Conservation (phyloP, 1,284 basidiomycete genomes). For the Pyrrhoderma noxium region DNA sequence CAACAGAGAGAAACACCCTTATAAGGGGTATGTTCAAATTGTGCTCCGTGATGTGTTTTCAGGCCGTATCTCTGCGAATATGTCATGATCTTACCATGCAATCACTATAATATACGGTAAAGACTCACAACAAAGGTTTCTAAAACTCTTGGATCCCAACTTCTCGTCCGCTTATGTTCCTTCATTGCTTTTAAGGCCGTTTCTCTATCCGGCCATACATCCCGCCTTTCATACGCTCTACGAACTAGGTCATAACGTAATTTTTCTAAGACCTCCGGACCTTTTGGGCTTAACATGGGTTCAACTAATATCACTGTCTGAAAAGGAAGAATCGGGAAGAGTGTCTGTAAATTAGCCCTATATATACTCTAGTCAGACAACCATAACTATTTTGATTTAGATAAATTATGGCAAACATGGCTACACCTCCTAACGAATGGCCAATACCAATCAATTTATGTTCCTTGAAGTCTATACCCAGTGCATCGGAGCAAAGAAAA, state of each 20-base stretch:
- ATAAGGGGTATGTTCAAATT: constrained; percentile 27
- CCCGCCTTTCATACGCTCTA: constrained; percentile 38
- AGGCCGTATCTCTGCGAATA: constrained; percentile 38
- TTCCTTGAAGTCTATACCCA: constrained; percentile 37
- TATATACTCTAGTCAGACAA: neutral
- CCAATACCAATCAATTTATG: constrained; percentile 50
- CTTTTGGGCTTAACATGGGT: constrained; percentile 46
- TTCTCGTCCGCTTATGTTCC: constrained; percentile 26
- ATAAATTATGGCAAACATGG: constrained; percentile 36
- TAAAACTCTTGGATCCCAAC: constrained; percentile 44
- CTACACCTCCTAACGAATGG: constrained; percentile 56
- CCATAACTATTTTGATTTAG: too few relatives aligned
- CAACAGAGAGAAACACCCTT: constrained; percentile 43
- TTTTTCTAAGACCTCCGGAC: constrained; percentile 31
- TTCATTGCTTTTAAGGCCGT: constrained; percentile 32
- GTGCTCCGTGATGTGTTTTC: constrained; percentile 29
- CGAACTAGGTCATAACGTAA: constrained; percentile 37
- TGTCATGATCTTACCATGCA: constrained; percentile 1
- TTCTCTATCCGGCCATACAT: constrained; percentile 40
- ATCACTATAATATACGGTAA: neutral
- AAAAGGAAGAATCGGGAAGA: constrained; percentile 38
- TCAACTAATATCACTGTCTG: constrained; percentile 45
- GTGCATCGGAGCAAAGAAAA: constrained; percentile 38
- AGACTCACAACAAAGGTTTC: constrained; percentile 40
- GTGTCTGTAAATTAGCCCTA: constrained; percentile 43